A percentile compares a stretch with the other conserved stretches of the same genome.
Evolutionary conservation across 345 rosid species (phyloP).

Genomic region (Orychophragmus violaceus): DNA sequence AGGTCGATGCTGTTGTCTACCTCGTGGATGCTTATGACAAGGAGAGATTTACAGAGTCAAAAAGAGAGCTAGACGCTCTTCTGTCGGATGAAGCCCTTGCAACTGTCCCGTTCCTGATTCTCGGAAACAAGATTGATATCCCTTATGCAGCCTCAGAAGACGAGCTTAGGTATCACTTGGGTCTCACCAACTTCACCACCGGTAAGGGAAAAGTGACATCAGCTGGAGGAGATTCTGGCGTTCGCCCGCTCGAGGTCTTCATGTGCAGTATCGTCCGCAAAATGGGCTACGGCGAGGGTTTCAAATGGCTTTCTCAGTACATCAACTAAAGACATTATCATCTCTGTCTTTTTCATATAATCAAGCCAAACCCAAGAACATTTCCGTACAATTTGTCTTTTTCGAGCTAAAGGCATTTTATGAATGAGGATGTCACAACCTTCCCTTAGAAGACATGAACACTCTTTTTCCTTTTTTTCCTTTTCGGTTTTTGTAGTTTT

Average conservation of each 20-base stretch:
- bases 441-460: too few species aligned
- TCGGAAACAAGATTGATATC: constrained; percentile 70
- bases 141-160: constrained; percentile 70
- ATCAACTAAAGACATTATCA: constrained; percentile 37
- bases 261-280: constrained; percentile 77
- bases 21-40: constrained; percentile 67
- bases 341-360: neutral
- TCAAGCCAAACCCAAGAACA: constrained; percentile 26
- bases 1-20: constrained; percentile 79
- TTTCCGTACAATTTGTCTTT: constrained; percentile 3
- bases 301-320: constrained; percentile 73
- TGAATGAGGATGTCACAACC: constrained; percentile 16
- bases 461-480: neutral
- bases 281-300: constrained; percentile 76
- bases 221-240: constrained; percentile 41
- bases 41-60: constrained; percentile 59
- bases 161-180: constrained; percentile 57
- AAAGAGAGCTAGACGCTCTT: constrained; percentile 59
- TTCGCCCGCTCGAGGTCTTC: constrained; percentile 66
- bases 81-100: constrained; percentile 54
- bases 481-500: neutral
- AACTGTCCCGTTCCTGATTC: constrained; percentile 57
- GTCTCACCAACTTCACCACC: constrained; percentile 64
- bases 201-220: constrained; percentile 59
- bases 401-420: constrained; percentile 13